phyloP scores from a whole-genome alignment of 1,139 yeast genomes.

The Ogataea hybrid region DNA sequence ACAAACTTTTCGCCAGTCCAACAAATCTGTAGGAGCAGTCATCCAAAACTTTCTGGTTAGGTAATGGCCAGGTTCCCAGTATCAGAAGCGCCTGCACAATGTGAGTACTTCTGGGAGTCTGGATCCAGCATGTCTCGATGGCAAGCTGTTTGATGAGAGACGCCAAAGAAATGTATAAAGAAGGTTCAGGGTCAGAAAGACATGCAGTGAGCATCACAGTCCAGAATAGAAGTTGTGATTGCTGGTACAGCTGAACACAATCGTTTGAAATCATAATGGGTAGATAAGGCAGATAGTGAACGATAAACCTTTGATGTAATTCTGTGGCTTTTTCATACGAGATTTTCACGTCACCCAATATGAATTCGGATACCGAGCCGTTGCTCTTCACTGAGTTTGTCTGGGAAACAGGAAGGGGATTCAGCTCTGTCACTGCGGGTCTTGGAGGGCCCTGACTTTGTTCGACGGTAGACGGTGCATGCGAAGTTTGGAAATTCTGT shows the following conservation, averaged over 20 bases:
- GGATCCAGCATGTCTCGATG: constrained; percentile 89
- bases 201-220: constrained; percentile 85
- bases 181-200: constrained; percentile 83
- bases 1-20: constrained; percentile 80
- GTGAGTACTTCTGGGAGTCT: constrained; percentile 92
- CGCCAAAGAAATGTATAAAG: constrained; percentile 72
- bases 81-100: constrained; percentile 86
- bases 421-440: constrained; percentile 11
- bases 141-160: constrained; percentile 83
- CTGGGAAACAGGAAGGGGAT: constrained; percentile 15
- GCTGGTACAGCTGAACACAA: constrained; percentile 77
- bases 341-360: constrained; percentile 70
- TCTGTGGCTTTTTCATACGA: constrained; percentile 66
- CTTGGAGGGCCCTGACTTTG: constrained; percentile 3
- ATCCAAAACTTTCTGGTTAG: constrained; percentile 89
- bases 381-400: constrained; percentile 17
- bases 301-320: constrained; percentile 66
- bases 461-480: background rate
- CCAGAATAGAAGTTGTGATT: constrained; percentile 87
- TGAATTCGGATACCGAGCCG: constrained; percentile 51
- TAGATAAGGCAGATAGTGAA: constrained; percentile 67
- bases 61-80: constrained; percentile 87
- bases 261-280: constrained; percentile 74
- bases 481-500: constrained; percentile 1
- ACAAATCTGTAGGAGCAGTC: constrained; percentile 89